Conservation (phyloP, 768 basidiomycete species). For the Suillus bovinus region DNA sequence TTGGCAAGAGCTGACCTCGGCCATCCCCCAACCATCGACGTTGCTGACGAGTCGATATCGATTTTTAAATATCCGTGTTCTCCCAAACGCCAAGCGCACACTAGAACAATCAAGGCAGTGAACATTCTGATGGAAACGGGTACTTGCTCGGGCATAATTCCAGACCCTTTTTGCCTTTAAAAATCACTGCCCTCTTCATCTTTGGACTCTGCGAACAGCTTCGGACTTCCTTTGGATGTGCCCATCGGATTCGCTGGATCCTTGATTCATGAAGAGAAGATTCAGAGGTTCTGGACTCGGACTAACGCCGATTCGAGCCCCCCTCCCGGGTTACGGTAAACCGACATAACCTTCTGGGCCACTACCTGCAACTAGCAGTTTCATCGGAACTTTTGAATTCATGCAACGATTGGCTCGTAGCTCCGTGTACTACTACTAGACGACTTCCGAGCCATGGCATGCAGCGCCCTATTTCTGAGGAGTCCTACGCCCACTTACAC, state of each 20-base stretch:
- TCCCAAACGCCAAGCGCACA: constrained; percentile 2
- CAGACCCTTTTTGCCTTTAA: constrained; percentile 7
- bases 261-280: not conserved
- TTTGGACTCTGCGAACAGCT: constrained; percentile 5
- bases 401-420: not conserved
- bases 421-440: constrained; percentile 1
- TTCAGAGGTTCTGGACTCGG: not conserved
- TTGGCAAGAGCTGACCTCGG: not conserved
- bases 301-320: not conserved
- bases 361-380: not conserved
- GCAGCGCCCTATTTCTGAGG: not conserved
- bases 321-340: not conserved
- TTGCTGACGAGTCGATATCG: constrained; percentile 9
- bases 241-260: constrained; percentile 8
- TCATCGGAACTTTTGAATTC: not conserved
- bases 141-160: constrained; percentile 12
- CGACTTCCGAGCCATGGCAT: not conserved
- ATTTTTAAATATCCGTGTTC: constrained; percentile 7
- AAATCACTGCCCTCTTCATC: constrained; percentile 11
- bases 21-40: not conserved
- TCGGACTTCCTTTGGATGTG: constrained; percentile 3
- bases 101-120: constrained; percentile 27
- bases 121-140: constrained; percentile 34
- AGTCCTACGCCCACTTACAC: not conserved
- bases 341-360: not conserved